phyloP scores from a whole-genome alignment of 2,329 filamentous ascomycete genomes.

The Tolypocladium cylindrosporum region DNA sequence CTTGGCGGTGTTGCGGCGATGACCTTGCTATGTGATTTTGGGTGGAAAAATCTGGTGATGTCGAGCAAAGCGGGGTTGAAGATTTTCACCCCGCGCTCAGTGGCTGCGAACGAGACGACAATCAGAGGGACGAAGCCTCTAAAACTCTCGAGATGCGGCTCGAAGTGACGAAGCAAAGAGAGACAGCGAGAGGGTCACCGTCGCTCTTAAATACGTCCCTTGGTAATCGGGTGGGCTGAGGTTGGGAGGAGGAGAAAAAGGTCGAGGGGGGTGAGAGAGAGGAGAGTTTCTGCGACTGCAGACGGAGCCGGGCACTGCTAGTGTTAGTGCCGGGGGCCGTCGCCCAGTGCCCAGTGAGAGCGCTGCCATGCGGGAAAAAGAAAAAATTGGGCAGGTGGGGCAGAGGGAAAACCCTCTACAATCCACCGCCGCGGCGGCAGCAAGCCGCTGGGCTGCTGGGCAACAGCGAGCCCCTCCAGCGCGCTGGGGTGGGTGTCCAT shows the following conservation, averaged over 20 bases:
- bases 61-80: slow-evolving; percentile 34
- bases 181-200: slow-evolving; percentile 29
- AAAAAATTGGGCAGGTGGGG: slow-evolving; percentile 13
- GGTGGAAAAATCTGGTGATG: slow-evolving; percentile 13
- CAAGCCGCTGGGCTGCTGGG: neutral
- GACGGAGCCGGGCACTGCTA: neutral
- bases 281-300: slow-evolving; percentile 12
- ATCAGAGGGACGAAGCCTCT: slow-evolving; percentile 3
- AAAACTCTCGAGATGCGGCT: slow-evolving; percentile 12
- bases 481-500: neutral
- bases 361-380: slow-evolving; percentile 3
- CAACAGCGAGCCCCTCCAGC: neutral
- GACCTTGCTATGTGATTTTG: slow-evolving; percentile 27
- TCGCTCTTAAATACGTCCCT: slow-evolving; percentile 29
- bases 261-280: slow-evolving; percentile 5
- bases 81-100: slow-evolving; percentile 29
- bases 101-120: slow-evolving; percentile 4
- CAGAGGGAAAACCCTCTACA: slow-evolving; percentile 1
- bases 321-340: no score
- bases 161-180: slow-evolving; percentile 23
- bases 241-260: slow-evolving; percentile 14
- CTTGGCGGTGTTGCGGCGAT: slow-evolving; percentile 67
- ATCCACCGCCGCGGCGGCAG: neutral
- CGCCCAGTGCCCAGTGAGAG: slow-evolving; percentile 1
- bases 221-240: slow-evolving; percentile 11